Conservation (phyloP, 768 basidiomycete genomes). For the Suillus subluteus region DNA sequence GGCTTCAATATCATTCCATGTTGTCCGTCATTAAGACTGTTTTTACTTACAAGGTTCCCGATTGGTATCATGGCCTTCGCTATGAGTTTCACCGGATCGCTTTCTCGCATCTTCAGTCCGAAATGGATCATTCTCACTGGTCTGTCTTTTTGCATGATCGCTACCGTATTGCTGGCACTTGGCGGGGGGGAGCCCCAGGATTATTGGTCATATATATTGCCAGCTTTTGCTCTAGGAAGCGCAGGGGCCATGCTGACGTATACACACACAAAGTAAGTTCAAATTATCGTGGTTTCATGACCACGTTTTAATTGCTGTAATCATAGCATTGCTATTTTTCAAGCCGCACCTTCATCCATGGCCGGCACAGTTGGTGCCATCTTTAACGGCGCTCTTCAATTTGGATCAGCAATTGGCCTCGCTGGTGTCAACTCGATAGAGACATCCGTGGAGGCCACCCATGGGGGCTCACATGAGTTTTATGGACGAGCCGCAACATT, state of each 20-base stretch:
- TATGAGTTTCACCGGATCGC: slow-evolving; percentile 41
- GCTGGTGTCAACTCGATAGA: slow-evolving; percentile 53
- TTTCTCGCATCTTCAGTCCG: slow-evolving; percentile 39
- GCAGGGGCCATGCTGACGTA: slow-evolving; percentile 49
- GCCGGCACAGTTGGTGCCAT: slow-evolving; percentile 60
- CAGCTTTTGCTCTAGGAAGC: slow-evolving; percentile 52
- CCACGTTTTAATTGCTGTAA: slow-evolving; percentile 5
- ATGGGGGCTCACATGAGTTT: slow-evolving; percentile 37
- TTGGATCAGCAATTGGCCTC: slow-evolving; percentile 54
- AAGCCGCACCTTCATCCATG: slow-evolving; percentile 48
- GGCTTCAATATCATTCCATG: neutral
- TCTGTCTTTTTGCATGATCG: slow-evolving; percentile 39
- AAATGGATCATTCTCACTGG: slow-evolving; percentile 53
- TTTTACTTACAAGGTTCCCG: slow-evolving; percentile 37
- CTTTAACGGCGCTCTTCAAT: slow-evolving; percentile 56
- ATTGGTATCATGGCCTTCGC: slow-evolving; percentile 43
- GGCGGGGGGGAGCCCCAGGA: slow-evolving; percentile 41
- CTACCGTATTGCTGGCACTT: slow-evolving; percentile 46
- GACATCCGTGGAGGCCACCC: slow-evolving; percentile 42
- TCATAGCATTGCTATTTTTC: slow-evolving; percentile 53
- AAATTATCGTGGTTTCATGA: neutral
- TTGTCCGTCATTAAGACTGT: slow-evolving; percentile 12
- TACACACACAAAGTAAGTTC: slow-evolving; percentile 51
- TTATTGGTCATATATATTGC: slow-evolving; percentile 54
- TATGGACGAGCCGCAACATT: slow-evolving; percentile 47